phyloP scores from a whole-genome alignment of 164 flowering plant species.

The Annona squamosa region DNA sequence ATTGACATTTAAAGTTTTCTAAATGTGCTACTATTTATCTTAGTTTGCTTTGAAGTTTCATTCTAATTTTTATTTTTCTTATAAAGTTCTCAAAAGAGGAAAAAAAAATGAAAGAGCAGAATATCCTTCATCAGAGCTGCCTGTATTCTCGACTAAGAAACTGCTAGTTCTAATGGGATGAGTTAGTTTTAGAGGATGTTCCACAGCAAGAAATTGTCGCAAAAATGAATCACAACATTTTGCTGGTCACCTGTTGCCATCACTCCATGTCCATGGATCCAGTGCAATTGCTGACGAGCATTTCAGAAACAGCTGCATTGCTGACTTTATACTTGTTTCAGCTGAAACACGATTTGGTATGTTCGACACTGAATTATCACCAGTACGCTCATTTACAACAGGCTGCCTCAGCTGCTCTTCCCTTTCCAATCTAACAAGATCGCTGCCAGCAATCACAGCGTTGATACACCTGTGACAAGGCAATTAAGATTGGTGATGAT shows the following conservation, averaged over 20 bases:
- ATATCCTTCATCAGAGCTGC: too few relatives aligned
- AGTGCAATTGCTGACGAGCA: slow-evolving; percentile 64
- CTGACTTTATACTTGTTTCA: slow-evolving; percentile 69
- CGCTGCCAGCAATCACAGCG: slow-evolving; percentile 89
- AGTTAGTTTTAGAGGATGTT: too few relatives aligned
- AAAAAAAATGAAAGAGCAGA: too few relatives aligned
- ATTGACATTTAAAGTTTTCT: too few relatives aligned
- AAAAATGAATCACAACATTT: too few relatives aligned
- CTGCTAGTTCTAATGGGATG: too few relatives aligned
- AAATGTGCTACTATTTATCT: too few relatives aligned
- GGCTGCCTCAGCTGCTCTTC: slow-evolving; percentile 53
- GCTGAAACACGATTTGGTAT: slow-evolving; percentile 37
- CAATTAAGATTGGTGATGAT: slow-evolving; percentile 2
- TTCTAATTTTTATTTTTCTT: too few relatives aligned
- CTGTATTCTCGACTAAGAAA: too few relatives aligned
- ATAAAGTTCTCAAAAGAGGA: too few relatives aligned
- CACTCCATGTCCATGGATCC: slow-evolving; percentile 84
- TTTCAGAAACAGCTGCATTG: slow-evolving; percentile 72
- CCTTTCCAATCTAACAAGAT: slow-evolving; percentile 72
- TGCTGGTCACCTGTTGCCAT: slow-evolving; percentile 56
- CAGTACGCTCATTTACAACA: slow-evolving; percentile 49
- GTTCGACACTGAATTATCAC: slow-evolving; percentile 48
- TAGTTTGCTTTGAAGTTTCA: too few relatives aligned
- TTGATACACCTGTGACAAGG: slow-evolving; percentile 70
- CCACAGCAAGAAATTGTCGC: neutral